Percentiles rank a stretch among this genome's conserved stretches.
These are phyloP conservation scores for Echinosophora koreensis DNA, from an alignment of 306 rosid genomes.

Conservation along the genomic window DNA sequence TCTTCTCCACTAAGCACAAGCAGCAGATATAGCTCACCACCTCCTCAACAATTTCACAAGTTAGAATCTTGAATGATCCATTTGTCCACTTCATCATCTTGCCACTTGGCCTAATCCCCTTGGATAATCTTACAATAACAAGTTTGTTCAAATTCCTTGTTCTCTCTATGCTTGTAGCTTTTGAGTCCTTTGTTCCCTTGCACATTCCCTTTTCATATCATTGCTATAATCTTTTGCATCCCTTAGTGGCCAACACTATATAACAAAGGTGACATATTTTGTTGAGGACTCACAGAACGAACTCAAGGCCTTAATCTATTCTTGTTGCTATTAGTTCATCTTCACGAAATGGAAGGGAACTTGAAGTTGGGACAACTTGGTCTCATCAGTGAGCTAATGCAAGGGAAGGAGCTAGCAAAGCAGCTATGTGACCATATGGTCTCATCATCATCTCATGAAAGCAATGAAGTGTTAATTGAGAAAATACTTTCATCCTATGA, in stretches of 20 bases:
- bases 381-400: constrained; percentile 61
- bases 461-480: constrained; percentile 54
- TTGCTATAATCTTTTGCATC: not conserved
- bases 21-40: not conserved
- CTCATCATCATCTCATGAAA: constrained; percentile 56
- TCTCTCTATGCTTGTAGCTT: constrained; percentile 22
- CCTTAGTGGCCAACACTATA: constrained; percentile 12
- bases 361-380: constrained; percentile 52
- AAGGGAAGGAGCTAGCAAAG: constrained; percentile 71
- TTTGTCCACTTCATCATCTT: constrained; percentile 33
- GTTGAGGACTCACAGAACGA: not conserved
- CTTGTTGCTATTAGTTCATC: not conserved
- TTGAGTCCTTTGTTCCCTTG: not conserved
- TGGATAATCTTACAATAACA: not conserved
- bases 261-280: not conserved
- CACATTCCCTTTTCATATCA: constrained; percentile 1
- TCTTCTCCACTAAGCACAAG: not conserved
- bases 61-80: not conserved
- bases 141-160: constrained; percentile 16
- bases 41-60: constrained; percentile 3
- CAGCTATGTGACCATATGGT: constrained; percentile 55
- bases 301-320: not conserved
- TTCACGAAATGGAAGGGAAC: constrained; percentile 51
- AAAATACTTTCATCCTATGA: constrained; percentile 66
- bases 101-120: constrained; percentile 35